Percentiles rank a stretch among this genome's conserved stretches.
Conservation (phyloP, 2,329 filamentous ascomycete species). For the Rutstroemia sp. region DNA sequence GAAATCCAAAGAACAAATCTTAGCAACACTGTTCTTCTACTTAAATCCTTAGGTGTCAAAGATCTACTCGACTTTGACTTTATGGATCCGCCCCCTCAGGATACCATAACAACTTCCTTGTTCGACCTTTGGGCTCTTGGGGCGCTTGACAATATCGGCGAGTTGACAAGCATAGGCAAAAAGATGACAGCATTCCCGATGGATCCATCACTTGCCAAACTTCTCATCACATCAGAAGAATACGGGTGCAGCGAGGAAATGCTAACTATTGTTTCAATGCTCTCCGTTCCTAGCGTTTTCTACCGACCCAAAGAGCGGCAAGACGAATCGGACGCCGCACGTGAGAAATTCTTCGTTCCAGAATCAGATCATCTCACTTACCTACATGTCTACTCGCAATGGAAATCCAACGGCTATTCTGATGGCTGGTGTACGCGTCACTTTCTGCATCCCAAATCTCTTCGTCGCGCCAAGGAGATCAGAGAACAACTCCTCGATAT, state of each 20-base stretch:
- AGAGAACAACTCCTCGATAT: slow-evolving; percentile 90
- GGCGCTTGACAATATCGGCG: slow-evolving; percentile 86
- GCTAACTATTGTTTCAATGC: slow-evolving; percentile 96
- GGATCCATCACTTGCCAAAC: slow-evolving; percentile 91
- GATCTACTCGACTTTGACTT: slow-evolving; percentile 96
- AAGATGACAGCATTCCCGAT: slow-evolving; percentile 98
- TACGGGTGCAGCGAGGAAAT: slow-evolving; percentile 96
- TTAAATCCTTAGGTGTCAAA: slow-evolving; percentile 91
- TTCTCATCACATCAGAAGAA: slow-evolving; percentile 83
- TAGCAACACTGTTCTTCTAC: slow-evolving; percentile 84
- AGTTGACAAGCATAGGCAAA: slow-evolving; percentile 76
- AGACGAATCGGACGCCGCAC: slow-evolving; percentile 89
- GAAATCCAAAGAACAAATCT: slow-evolving; percentile 97
- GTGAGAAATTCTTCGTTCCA: slow-evolving; percentile 97
- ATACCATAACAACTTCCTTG: slow-evolving; percentile 93
- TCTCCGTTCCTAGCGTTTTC: slow-evolving; percentile 93
- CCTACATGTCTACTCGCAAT: slow-evolving; percentile 91
- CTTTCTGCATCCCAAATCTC: slow-evolving; percentile 90
- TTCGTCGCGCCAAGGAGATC: slow-evolving; percentile 88
- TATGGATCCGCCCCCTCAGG: slow-evolving; percentile 97
- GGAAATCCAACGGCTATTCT: slow-evolving; percentile 82
- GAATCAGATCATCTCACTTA: slow-evolving; percentile 96
- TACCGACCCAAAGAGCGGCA: slow-evolving; percentile 94
- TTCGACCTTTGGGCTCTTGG: slow-evolving; percentile 97
- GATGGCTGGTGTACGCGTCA: slow-evolving; percentile 91